Evolutionary conservation across 2,329 filamentous ascomycete species (phyloP), one percentile per base, ranked within the genome.

Genomic region (Pestalotiopsis sp.): DNA sequence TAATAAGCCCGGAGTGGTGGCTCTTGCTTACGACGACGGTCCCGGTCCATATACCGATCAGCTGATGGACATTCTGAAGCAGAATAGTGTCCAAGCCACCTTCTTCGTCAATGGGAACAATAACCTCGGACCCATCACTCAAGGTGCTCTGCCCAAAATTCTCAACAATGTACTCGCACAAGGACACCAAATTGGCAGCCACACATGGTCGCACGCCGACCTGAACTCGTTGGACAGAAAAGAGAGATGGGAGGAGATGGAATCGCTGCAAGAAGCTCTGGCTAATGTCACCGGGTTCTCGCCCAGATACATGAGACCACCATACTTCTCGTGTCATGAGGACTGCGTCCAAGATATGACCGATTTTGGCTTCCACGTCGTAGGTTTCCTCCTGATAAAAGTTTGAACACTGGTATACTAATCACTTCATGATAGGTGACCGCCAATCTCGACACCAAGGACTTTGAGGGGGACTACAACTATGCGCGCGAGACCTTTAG

Each of bases 161-260:
- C 17, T 66, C 64, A 41, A 60, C 27, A 55, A 60, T 3, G 17
- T 55, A 80, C 71, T 80, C 61, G 72, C 72, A 3, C 78, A 80
- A 41, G 83, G 84, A n/a, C 84, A 86, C 70, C 84, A 86, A 67
- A 75, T 86, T 55, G 84, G 79, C 55, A 82, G 80, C 67, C 84
- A 86, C 71, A 85, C 83, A 1, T 85, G 80, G 81, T 81, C 80
- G 7, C 84, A 86, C 71, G 74, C 79, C 65, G 80, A 85, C 70
- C 76, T 84, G 3, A 78, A 75, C 61, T 70, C 74, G 27, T 68
- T 84, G 67, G 77, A 72, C 3, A 75, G 76, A 4, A 67, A 73
- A 12, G 78, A 79, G 67, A 76, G 79, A 49, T 73, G 71, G 25
- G 72, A 78, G 60, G 81, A 86, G 71, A 83, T 86, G 76, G 71